Evolutionary conservation across 2,329 filamentous ascomycete genomes (phyloP), one percentile per base, ranked within the genome.

Genomic region (Scedosporium boydii): DNA sequence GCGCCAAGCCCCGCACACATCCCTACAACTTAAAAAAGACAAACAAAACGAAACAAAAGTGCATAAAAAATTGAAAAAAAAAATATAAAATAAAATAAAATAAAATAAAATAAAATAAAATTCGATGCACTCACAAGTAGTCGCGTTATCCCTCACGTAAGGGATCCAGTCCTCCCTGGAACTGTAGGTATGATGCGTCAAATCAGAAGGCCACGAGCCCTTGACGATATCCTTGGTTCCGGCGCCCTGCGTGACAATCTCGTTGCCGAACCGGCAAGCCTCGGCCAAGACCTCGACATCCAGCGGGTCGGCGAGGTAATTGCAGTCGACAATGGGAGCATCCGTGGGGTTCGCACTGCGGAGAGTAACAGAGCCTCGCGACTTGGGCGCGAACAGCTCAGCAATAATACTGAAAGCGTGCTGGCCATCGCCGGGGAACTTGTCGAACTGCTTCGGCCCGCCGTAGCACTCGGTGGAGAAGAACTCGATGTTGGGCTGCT

Each of bases 401-500:
- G 34, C 34, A 14, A 38, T 38, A 4, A 38, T 38, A 4, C 34
- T 38, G 34, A 38, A 38, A 4, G 78, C 80, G 64, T 83, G 76
- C 62, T 85, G 77, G 18, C 78, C 73, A 53, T 84, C 76, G 2
- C 76, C 71, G 0, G 84, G 84, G 61, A 79, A 81, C 44, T 84
- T 72, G 21, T 76, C 73, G 64, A 78, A 86, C 64, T 85, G 81
- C 65, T 83, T 84, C 0, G 84, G 83, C 0, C 82, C 82, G 3
- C 82, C 82, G 65, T 86, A 86, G 67, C 81, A 82, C 68, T 87
- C 84, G 0, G 84, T 86, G 38, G 78, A 83, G 72, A 86, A 87
- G 70, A 86, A 81, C 67, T 87, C 85, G 58, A 86, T 69, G 67
- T 87, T 84, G 0, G 85, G 83, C 67, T 88, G 85, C 5, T 71